These are phyloP conservation scores for Musa troglodytarum DNA, from an alignment of 176 grass and related monocot genomes.

Conservation along the genomic window DNA sequence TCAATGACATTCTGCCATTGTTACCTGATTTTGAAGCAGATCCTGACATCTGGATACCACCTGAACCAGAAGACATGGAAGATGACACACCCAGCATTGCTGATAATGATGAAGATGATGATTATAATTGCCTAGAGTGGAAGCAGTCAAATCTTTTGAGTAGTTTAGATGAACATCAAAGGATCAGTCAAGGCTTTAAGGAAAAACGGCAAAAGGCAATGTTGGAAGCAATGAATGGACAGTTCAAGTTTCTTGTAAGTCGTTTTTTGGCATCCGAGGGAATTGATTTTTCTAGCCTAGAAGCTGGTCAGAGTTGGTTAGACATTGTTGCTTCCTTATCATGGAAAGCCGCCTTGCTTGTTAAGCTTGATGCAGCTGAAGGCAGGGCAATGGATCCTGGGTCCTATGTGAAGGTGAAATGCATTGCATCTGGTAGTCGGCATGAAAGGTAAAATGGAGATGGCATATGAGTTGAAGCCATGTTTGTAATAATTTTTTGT, in stretches of 20 bases:
- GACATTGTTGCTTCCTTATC: conserved; percentile 75
- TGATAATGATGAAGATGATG: conserved; percentile 40
- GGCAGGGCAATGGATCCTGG: conserved; percentile 97
- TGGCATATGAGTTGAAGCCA: not conserved
- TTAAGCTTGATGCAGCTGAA: conserved; percentile 70
- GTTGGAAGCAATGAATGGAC: conserved; percentile 94
- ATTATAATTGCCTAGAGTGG: conserved; percentile 60
- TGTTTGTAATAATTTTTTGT: not conserved
- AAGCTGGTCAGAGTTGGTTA: conserved; percentile 55
- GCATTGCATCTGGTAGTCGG: conserved; percentile 61
- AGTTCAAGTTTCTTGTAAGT: conserved; percentile 83
- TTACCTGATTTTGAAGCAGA: conserved; percentile 50
- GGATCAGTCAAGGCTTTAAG: conserved; percentile 11
- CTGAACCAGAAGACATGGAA: conserved; percentile 55
- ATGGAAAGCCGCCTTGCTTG: conserved; percentile 75
- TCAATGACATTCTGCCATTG: conserved; percentile 21
- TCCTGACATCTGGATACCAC: conserved; percentile 53
- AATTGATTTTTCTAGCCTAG: conserved; percentile 32
- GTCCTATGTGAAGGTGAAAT: conserved; percentile 96
- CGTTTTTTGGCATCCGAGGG: conserved; percentile 72
- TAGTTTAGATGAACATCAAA: conserved; percentile 28
- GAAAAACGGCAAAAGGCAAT: conserved; percentile 67
- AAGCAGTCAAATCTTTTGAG: conserved; percentile 49
- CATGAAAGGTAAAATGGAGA: conserved; percentile 51
- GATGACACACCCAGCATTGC: conserved; percentile 35